Base-by-base conservation (phyloP, 495 filamentous ascomycete species). In the Tuber aestivum region DNA sequence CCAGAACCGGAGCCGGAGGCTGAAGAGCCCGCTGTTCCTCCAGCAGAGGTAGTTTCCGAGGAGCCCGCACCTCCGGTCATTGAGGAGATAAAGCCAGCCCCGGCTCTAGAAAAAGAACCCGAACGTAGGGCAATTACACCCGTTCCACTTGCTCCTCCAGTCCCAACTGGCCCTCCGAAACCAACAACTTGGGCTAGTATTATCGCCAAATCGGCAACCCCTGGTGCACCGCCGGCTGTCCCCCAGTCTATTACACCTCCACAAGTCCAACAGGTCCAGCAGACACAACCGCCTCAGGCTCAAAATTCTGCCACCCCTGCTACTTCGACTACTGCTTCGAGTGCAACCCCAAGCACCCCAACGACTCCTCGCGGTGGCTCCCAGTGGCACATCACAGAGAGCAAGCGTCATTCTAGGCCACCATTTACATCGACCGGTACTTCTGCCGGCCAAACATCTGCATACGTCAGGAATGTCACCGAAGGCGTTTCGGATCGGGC, bases 131-230 rank as follows among this genome's bases (percentile, higher is more conserved):
- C 83, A 56, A 74, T 79, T 68, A 79, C 78, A 44, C 78, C 78
- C 16, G 72, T 79, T 65, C 73, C 81, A 41, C 75, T 79, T 6
- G 74, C 84, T 40, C 81, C 86, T 21, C 83, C 86, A 20, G 84
- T 87, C 77, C 84, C 86, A 75, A 83, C 83, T 32, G 83, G 85
- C 10, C 86, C 89, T 42, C 80, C 87, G 27, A 89, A 87, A 81
- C 90, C 90, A 41, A 94, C 94, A 89, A 97, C 93, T 42, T 98
- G 96, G 96, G 95, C 95, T 41, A 95, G 86, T 85, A 89, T 95
- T 16, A 88, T 88, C 76, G 91, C 90, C 18, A 85, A 85, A 41
- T 37, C 61, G 41, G 65, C 73, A 16, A 23, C n/a, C 1, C 23
- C 61, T 35, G 41, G 68, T 56, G 42, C 69, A 41, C 69, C 70